These are phyloP conservation scores for Medicago ruthenica DNA, from an alignment of 306 rosid species.

Conservation along the genomic window DNA sequence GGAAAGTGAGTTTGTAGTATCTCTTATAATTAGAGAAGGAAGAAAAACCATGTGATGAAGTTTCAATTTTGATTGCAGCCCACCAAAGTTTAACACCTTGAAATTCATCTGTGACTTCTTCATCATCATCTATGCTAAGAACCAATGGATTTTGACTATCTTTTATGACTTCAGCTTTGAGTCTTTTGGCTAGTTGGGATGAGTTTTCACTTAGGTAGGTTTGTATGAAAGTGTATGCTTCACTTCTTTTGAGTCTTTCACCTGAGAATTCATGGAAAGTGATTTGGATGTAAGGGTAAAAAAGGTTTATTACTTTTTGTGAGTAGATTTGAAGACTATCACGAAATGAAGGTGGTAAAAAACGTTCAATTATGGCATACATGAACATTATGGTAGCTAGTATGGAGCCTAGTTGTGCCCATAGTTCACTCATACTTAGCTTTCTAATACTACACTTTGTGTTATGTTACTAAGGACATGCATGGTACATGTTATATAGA, in stretches of 20 bases:
- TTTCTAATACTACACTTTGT: background rate
- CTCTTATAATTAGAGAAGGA: constrained; percentile 41
- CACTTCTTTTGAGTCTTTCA: constrained; percentile 50
- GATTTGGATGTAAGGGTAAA: constrained; percentile 61
- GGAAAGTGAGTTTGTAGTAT: constrained; percentile 53
- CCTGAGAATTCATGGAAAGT: constrained; percentile 58
- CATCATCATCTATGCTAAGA: constrained; percentile 60
- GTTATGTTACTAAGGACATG: constrained; percentile 13
- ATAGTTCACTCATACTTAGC: constrained; percentile 40
- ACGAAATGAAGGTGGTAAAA: constrained; percentile 47
- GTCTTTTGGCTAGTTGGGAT: constrained; percentile 50
- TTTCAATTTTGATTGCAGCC: constrained; percentile 36
- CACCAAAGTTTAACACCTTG: constrained; percentile 62
- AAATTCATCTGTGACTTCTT: constrained; percentile 61
- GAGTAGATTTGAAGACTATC: constrained; percentile 33
- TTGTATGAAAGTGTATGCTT: constrained; percentile 54
- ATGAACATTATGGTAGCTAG: constrained; percentile 54
- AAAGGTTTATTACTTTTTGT: constrained; percentile 8
- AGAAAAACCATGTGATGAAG: background rate
- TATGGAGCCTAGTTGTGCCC: constrained; percentile 49
- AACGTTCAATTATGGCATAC: constrained; percentile 49
- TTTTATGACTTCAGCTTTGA: constrained; percentile 62
- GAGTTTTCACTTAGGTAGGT: constrained; percentile 54
- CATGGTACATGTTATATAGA: background rate
- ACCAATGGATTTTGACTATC: constrained; percentile 52